phyloP scores from a whole-genome alignment of 352 stramenopile genomes.

The Pythium phragmiticola region DNA sequence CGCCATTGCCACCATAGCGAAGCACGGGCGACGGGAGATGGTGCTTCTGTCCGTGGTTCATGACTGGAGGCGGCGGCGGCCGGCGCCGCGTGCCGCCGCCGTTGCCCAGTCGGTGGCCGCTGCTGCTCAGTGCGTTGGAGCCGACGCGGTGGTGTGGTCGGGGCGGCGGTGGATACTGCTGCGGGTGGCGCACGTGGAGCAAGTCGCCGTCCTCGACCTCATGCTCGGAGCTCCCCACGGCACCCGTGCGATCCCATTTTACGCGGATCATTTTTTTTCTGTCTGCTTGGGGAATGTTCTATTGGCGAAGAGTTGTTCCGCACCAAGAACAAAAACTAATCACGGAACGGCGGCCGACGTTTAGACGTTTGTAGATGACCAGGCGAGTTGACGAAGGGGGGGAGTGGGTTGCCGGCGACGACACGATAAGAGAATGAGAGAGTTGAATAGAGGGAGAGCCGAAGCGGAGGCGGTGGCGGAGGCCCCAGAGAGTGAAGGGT shows the following conservation, averaged over 20 bases:
- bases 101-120: slow-evolving; percentile 1
- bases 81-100: slow-evolving; percentile 17
- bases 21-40: slow-evolving; percentile 20
- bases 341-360: too few species aligned
- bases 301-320: too few species aligned
- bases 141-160: neutral
- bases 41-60: slow-evolving; percentile 4
- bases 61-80: slow-evolving; percentile 12
- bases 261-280: slow-evolving; percentile 54
- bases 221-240: slow-evolving; percentile 18
- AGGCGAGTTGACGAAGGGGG: too few species aligned
- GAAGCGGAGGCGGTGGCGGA: neutral
- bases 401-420: too few species aligned
- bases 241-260: slow-evolving; percentile 61
- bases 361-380: too few species aligned
- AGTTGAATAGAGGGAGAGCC: neutral
- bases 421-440: neutral
- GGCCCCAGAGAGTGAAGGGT: neutral
- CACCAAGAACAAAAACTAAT: too few species aligned
- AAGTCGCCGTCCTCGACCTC: slow-evolving; percentile 11
- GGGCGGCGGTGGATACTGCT: neutral
- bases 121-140: neutral
- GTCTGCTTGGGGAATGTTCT: neutral
- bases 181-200: neutral
- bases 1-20: slow-evolving; percentile 29